Base-by-base conservation (phyloP, 1,139 yeast genomes). In the Candida neerlandica region DNA sequence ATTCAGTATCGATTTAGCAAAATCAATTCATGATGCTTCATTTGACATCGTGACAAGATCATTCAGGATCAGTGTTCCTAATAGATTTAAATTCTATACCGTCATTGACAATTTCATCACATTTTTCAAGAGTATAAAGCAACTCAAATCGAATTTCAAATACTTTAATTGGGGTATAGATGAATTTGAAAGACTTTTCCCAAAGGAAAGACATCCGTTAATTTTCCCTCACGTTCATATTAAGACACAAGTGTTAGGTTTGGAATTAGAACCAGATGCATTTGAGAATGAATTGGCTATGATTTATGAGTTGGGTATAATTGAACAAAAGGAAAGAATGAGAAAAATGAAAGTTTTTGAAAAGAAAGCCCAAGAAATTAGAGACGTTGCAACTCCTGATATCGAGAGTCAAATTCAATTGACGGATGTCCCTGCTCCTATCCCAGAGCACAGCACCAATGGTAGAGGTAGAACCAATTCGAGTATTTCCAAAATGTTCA, bases 71-170 rank as follows among this genome's bases (percentile, higher is more conserved):
- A 68, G 66, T 46, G 69, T 85, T 45, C 89, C 90, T 1, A 82
- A 83, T 59, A 82, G 83, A 52, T 84, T 84, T 59, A 71, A 84
- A 48, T 80, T 86, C 51, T 86, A 85, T 63, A 79, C 82, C 10
- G 80, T 87, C 35, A 71, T 86, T 48, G 96, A 88, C 56, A 85
- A 85, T 56, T 61, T 82, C 2, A 78, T 86, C 35, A 82, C 89
- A 0, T 68, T 82, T 48, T 76, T 75, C 51, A 88, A 88, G 61
- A 78, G 89, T 0, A 64, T 80, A 15, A 75, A 72, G 49, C 90
- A 86, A 53, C 70, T 87, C 27, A 62, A 64, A 35, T 70, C 70
- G 46, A 85, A 86, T 47, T 84, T 84, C 52, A 57, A 66, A 18
- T 67, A 73, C 44, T 63, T 80, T 35, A 64, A 69, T 10, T 58